Evolutionary conservation across 345 rosid species (phyloP).

Genomic region (Punica granatum): DNA sequence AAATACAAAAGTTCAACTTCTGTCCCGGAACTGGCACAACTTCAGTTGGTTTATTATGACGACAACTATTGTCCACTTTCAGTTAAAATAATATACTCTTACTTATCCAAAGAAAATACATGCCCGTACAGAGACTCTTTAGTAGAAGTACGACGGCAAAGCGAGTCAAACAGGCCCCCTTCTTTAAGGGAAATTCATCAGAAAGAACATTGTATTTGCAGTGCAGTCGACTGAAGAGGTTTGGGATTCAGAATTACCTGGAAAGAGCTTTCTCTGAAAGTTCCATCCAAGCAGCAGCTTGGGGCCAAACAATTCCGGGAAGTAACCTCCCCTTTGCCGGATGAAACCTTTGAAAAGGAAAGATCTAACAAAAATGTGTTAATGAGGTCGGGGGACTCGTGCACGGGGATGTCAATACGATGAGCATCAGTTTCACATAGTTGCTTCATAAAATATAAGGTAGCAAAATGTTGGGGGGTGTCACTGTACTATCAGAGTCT

Average conservation of each 20-base stretch:
- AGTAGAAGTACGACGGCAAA: neutral
- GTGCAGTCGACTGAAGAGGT: neutral
- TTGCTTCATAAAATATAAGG: neutral
- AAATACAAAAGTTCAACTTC: neutral
- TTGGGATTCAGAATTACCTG: constrained; percentile 1
- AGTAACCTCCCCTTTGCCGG: neutral
- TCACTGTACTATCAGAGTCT: neutral
- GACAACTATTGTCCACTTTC: neutral
- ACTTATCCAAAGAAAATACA: neutral
- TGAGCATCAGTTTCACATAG: neutral
- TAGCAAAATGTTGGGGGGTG: neutral
- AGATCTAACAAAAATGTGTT: neutral
- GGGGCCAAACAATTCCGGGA: neutral
- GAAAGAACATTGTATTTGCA: neutral
- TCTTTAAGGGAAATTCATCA: neutral
- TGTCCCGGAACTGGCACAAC: neutral
- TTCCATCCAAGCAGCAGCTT: neutral
- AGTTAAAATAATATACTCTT: neutral
- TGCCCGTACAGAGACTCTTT: neutral
- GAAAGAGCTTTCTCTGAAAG: neutral
- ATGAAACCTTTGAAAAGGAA: neutral
- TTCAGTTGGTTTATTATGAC: neutral
- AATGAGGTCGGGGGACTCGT: neutral
- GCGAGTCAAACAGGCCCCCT: neutral
- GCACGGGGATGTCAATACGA: neutral